Evolutionary conservation across 306 rosid genomes (phyloP), one percentile per base, ranked within the genome.

Genomic region (Pyrus pyrifolia): DNA sequence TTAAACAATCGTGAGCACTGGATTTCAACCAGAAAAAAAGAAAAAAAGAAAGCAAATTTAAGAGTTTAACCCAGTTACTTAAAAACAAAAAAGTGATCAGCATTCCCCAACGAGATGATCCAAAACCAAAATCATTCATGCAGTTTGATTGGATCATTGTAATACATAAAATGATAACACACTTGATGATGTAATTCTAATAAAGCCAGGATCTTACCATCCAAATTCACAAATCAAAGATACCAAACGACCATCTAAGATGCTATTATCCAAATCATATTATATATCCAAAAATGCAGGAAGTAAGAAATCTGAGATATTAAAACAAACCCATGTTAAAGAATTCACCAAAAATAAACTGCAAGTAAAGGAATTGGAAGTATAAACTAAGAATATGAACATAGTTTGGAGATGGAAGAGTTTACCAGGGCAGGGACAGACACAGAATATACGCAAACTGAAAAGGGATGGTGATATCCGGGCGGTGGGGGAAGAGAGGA

Each of bases 401-500:
- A 22, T 17, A 51, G 71, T 23, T 42, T 45, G 57, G 76, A 73
- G 78, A 70, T 38, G 74, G 4, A 64, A 70, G 58, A 35, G 62
- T 19, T 80, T 76, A 83, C 92, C 87, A 6, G 87, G 59, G 72
- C 88, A 8, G 87, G 59, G 72, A 72, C 62, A 67, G 74, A 67
- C n/a, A 67, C 31, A 51, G 77, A 68, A 23, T 81, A 79, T 62
- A 33, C 60, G 75, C 51, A 62, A 51, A 51, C 21, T 2, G 55
- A 21, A 51, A 15, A 83, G 13, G 73, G 68, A 2, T 15, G 33
- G 62, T 58, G 73, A 44, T 5, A 55, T 59, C 61, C 45, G 59
- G 31, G 72, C 2, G 73, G 75, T 5, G 29, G 75, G 25, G 29
- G 68, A 61, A 15, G 72, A 27, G 60, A 49, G 51, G 69, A 62